These are phyloP conservation scores for Erysimum cheiranthoides DNA, from an alignment of 345 rosid species.

Conservation along the genomic window DNA sequence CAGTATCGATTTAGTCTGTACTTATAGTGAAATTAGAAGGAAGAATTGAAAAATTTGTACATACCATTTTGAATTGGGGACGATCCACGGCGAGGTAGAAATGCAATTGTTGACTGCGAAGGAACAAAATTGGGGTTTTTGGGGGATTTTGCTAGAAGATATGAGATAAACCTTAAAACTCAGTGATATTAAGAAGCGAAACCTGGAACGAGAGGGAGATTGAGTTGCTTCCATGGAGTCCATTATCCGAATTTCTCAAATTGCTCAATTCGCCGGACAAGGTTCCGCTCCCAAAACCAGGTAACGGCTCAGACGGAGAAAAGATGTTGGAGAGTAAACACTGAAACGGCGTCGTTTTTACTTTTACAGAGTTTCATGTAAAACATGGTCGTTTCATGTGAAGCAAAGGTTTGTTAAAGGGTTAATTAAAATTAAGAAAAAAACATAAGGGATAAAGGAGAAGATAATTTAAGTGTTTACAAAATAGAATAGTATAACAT, in stretches of 20 bases:
- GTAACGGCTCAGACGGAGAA: constrained; percentile 6
- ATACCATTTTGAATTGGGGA: constrained; percentile 84
- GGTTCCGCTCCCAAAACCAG: background rate
- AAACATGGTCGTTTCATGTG: no score
- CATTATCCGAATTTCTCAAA: constrained; percentile 12
- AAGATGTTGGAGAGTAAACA: background rate
- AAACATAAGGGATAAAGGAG: no score
- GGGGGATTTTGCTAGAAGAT: background rate
- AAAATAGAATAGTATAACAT: no score
- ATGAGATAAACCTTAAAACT: background rate
- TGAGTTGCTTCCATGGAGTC: constrained; percentile 52
- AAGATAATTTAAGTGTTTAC: no score
- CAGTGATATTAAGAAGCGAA: background rate
- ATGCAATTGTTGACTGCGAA: constrained; percentile 67
- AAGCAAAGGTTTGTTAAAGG: no score
- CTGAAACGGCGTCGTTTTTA: background rate
- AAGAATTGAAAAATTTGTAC: background rate
- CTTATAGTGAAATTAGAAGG: background rate
- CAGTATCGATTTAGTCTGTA: background rate
- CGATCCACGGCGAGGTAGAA: constrained; percentile 93
- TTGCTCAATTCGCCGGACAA: constrained; percentile 12
- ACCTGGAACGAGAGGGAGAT: constrained; percentile 50
- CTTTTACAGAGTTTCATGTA: background rate
- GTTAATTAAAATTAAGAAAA: no score
- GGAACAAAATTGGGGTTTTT: background rate